Evolutionary conservation across 2,329 filamentous ascomycete genomes (phyloP).

Genomic region (Penicillium sp.): DNA sequence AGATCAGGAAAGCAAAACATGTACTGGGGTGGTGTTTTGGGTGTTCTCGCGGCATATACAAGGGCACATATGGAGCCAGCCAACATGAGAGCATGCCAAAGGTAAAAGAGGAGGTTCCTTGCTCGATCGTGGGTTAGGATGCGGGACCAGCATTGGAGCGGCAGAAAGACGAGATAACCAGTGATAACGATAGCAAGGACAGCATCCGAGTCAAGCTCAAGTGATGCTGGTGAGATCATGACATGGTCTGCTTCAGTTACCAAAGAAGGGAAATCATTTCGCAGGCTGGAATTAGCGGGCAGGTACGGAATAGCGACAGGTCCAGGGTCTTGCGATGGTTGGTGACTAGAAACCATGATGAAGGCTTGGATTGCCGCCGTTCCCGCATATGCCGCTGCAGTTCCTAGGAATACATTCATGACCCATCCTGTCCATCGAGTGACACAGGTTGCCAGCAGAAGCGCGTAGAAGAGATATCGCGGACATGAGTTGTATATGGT

Average conservation of each 20-base stretch:
- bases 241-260: slow-evolving; percentile 16
- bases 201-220: slow-evolving; percentile 28
- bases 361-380: slow-evolving; percentile 28
- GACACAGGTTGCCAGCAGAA: slow-evolving; percentile 23
- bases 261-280: slow-evolving; percentile 15
- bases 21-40: slow-evolving; percentile 20
- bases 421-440: slow-evolving; percentile 29
- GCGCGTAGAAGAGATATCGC: slow-evolving; percentile 28
- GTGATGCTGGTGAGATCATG: slow-evolving; percentile 21
- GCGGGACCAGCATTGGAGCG: slow-evolving; percentile 29
- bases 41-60: slow-evolving; percentile 17
- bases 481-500: slow-evolving; percentile 29
- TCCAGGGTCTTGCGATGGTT: slow-evolving; percentile 5
- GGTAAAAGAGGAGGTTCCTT: slow-evolving; percentile 22
- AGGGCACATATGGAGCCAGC: slow-evolving; percentile 25
- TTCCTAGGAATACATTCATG: slow-evolving; percentile 26
- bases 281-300: slow-evolving; percentile 10
- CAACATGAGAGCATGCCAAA: slow-evolving; percentile 28
- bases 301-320: slow-evolving; percentile 22
- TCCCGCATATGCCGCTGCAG: slow-evolving; percentile 28
- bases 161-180: slow-evolving; percentile 29
- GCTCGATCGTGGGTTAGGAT: slow-evolving; percentile 22
- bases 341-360: slow-evolving; percentile 21
- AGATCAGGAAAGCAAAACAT: slow-evolving; percentile 27
- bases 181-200: slow-evolving; percentile 30